These are phyloP conservation scores for Alternaria burnsii DNA, from an alignment of 2,329 filamentous ascomycete genomes.

Conservation along the genomic window DNA sequence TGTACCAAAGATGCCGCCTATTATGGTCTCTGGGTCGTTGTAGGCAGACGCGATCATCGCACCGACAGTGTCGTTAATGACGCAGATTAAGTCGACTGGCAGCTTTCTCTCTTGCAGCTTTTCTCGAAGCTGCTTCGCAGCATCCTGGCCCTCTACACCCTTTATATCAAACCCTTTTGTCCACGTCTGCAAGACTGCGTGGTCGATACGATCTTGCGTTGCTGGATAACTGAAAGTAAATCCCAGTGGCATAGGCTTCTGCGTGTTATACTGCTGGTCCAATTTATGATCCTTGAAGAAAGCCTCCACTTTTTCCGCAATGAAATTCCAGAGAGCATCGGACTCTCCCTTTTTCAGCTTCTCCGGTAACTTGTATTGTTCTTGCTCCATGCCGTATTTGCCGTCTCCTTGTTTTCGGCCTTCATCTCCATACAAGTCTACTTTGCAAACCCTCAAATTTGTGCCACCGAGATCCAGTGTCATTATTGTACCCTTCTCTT, in stretches of 20 bases:
- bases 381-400: constrained; percentile 75
- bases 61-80: constrained; percentile 94
- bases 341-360: constrained; percentile 86
- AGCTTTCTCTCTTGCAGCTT: constrained; percentile 77
- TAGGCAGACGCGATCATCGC: constrained; percentile 91
- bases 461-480: constrained; percentile 97
- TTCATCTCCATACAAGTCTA: constrained; percentile 84
- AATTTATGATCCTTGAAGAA: constrained; percentile 89
- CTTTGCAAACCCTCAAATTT: constrained; percentile 93
- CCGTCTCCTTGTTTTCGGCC: constrained; percentile 75
- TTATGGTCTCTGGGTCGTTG: constrained; percentile 82
- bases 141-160: constrained; percentile 88
- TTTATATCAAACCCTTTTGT: constrained; percentile 97
- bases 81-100: constrained; percentile 81
- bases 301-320: constrained; percentile 89
- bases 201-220: constrained; percentile 91
- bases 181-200: constrained; percentile 92
- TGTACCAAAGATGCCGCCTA: constrained; percentile 93
- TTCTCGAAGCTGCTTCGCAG: constrained; percentile 86
- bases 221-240: constrained; percentile 98
- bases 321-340: constrained; percentile 93
- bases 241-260: constrained; percentile 78
- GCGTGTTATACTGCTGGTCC: constrained; percentile 64
- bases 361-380: constrained; percentile 93
- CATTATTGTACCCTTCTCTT: constrained; percentile 87